A percentile compares a stretch with the other conserved stretches of the same genome.
Evolutionary conservation across 441 rosid species (phyloP).

Genomic region (Populus trichocarpa): DNA sequence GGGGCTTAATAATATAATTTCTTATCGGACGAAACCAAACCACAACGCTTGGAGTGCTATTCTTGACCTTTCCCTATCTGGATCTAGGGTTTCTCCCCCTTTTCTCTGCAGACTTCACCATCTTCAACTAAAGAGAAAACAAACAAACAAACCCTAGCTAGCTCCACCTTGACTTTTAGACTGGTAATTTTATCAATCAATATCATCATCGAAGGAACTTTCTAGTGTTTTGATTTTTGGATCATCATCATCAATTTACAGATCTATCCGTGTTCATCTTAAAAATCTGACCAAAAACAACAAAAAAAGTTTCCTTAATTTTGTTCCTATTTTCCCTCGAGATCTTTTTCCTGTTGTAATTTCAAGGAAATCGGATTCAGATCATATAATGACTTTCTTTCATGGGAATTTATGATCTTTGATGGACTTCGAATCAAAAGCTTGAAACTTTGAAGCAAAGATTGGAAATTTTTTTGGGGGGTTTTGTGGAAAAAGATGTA

Average conservation of each 20-base stretch:
- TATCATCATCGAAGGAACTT: background rate
- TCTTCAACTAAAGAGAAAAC: conserved; percentile 14
- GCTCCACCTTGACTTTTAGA: conserved; percentile 4
- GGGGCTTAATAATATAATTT: background rate
- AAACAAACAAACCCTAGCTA: conserved; percentile 19
- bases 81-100: conserved; percentile 56
- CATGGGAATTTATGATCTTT: background rate
- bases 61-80: conserved; percentile 47
- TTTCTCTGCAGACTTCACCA: conserved; percentile 14
- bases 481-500: conserved; percentile 32
- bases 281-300: conserved; percentile 16
- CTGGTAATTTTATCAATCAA: conserved; percentile 16
- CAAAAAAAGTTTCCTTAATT: conserved; percentile 19
- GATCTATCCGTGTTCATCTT: conserved; percentile 22
- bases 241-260: conserved; percentile 20
- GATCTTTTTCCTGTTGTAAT: conserved; percentile 13
- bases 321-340: conserved; percentile 5
- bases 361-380: background rate
- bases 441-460: conserved; percentile 12
- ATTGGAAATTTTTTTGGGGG: background rate
- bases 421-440: background rate
- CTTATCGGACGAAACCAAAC: background rate
- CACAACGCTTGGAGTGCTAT: conserved; percentile 12
- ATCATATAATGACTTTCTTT: background rate
- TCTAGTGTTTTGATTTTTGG: conserved; percentile 5